Evolutionary conservation across 2,329 filamentous ascomycete genomes (phyloP).

Genomic region (Botrytis deweyae): DNA sequence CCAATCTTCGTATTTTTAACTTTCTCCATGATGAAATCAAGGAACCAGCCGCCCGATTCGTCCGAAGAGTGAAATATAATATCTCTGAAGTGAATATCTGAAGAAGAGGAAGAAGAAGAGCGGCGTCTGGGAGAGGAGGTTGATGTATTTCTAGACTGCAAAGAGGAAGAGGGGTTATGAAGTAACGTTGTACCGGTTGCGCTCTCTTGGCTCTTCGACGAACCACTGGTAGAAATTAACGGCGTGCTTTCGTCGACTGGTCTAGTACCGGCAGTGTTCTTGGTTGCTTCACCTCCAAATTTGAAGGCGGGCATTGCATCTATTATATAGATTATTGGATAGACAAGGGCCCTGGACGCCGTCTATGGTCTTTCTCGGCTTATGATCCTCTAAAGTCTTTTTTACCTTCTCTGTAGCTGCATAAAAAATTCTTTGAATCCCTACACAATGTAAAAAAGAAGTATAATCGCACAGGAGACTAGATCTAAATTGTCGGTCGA

Average conservation of each 20-base stretch:
- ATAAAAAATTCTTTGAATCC: neutral
- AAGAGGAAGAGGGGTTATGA: neutral
- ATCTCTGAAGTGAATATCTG: neutral
- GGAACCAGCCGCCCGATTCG: slow-evolving; percentile 38
- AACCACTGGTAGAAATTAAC: slow-evolving; percentile 1
- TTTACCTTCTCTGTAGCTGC: neutral
- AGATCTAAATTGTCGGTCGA: neutral
- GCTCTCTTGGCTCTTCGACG: slow-evolving; percentile 4
- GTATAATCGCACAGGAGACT: neutral
- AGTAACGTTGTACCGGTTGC: slow-evolving; percentile 5
- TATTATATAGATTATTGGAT: slow-evolving; percentile 12
- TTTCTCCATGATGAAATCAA: slow-evolving; percentile 45
- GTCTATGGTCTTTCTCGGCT: slow-evolving; percentile 3
- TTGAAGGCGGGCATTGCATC: slow-evolving; percentile 12
- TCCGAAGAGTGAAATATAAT: slow-evolving; percentile 31
- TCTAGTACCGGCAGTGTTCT: neutral
- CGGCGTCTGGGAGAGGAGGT: neutral
- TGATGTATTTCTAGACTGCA: neutral
- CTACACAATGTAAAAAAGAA: neutral
- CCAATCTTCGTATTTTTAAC: slow-evolving; percentile 33
- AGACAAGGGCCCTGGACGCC: neutral
- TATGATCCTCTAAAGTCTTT: neutral
- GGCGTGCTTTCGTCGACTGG: slow-evolving; percentile 7
- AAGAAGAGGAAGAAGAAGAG: neutral
- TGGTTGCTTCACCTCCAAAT: neutral